Evolutionary conservation across 164 flowering plant species (phyloP), one percentile per base, ranked within the genome.

Genomic region (Tetrastigma voinierianum): DNA sequence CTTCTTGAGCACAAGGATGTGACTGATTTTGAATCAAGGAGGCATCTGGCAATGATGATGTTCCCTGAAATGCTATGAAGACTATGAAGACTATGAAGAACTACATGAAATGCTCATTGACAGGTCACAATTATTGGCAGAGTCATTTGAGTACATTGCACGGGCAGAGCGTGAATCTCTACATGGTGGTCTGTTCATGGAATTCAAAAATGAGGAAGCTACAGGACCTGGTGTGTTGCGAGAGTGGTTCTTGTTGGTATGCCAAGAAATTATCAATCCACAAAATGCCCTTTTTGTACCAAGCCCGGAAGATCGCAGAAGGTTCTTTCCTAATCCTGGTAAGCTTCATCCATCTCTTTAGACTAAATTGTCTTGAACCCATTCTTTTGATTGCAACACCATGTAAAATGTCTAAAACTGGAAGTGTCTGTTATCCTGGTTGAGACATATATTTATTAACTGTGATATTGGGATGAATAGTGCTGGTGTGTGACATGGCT

Each of bases 281-380:
- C 80, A 87, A 68, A 84, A 87, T 74, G 85, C 89, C 4, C 93
- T 91, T 64, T 95, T 95, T 80, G 82, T 87, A 14, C 69, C 96
- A 25, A 89, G 96, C 68, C 87, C 96, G 56, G 80, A 80, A 72
- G 98, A 95, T 58, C 89, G 82, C 12, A 77, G 95, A 69, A 87
- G 97, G 77, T 95, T 95, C 74, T 92, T 65, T 70, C 97, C 97
- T 48, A 95, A 88, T 81, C 94, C 93, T 61, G 96, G 98, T 90
- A 74, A 57, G 76, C n/a, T 69, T 70, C 49, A 15, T 46, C 9
- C 32, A 21, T 17, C 61, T 51, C 6, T 54, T 1, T 40, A 9
- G 2, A 10, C 32, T 15, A n/a, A 17, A 18, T 57, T 46, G 11
- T 11, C 9, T 49, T 62, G 60, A 54, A 54, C 3, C 7, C 3